Base-by-base conservation (phyloP, 2,329 filamentous ascomycete genomes). In the Aspergillus novofumigatus region DNA sequence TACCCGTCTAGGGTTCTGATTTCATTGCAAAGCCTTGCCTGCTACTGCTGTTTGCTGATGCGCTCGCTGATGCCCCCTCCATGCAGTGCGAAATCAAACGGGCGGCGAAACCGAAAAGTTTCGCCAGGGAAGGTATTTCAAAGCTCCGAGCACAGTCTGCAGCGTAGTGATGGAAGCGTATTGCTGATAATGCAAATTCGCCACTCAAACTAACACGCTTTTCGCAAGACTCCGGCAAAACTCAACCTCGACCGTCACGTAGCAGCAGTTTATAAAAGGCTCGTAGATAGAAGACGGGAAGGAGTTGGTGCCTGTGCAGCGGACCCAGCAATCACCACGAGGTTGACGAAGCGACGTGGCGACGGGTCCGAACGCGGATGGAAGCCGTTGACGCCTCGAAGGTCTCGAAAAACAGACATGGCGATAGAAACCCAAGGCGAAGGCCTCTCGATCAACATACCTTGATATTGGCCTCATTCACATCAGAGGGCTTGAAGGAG, bases 391-490 rank as follows among this genome's bases (percentile, higher is more conserved):
- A 69, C 70, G 70, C 69, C 70, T 69, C 73, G 62, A 68, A 64
- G 67, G 68, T 71, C 68, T 73, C 67, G 72, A 76, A 71, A 60
- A 75, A 69, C 63, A 69, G 75, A 80, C 73, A 79, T 80, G 85
- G 84, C 86, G 86, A 88, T 83, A 79, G 83, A 86, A 87, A 83
- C 85, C 86, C 85, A 83, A 83, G 81, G 86, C 77, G 75, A 79
- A 72, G 79, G 85, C 87, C 87, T 88, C 82, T 89, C 85, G 83
- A 87, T 92, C 89, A 92, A 99, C 94, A 95, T 99, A 99, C 94
- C 94, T 99, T 97, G 82, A 99, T 95, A 87, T 95, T 91, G 81
- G 81, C 82, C 85, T 97, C 93, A 80, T 87, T 91, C 78, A 99
- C 92, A 86, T 99, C 94, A 82, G 88, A 87, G 76, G 94, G 94